Base-by-base conservation (phyloP, 805 yeast species). In the Hanseniaspora clermontiae region DNA sequence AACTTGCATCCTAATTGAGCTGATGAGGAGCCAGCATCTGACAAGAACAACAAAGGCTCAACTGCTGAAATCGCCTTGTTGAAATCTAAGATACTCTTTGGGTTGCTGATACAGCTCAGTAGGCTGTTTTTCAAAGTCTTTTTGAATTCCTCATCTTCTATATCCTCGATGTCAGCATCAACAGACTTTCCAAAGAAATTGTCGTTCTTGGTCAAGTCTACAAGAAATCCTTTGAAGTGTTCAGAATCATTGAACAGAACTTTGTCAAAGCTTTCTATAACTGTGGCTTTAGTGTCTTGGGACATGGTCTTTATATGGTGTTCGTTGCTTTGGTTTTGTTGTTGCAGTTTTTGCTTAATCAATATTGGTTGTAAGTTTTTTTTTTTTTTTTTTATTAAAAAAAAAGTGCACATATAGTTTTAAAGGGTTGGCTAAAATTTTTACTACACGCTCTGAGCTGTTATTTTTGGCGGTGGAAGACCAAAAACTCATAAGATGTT, bases 231-330 rank as follows among this genome's bases (percentile, higher is more conserved):
- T 38, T 51, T 45, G 39, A 51, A 51, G 32, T 51, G 55, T 29
- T 51, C 50, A 4, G 55, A 51, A 17, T 51, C 55, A 17, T 51
- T n/a, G 32, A 51, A 51, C 17, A 51, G 14, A n/a, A 51, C 50
- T 19, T 37, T 43, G 9, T 51, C 55, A 45, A 51, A 51, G 31
- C 17, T 37, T 17, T 37, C 15, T 8, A 51, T 45, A 9, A 51
- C 55, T 17, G 55, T 51, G 5, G 45, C 17, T 43, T 51, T 45
- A n/a, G n/a, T 38, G 24, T 38, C 29, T 36, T n/a, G 9, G 2
- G 47, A 24, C 43, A 48, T 36, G 20, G 6, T 47, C 10, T 19
- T 19, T 34, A 11, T 36, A 1, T 14, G 10, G 38, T 20, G 29
- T 34, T 12, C 19, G n/a, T 31, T 19, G 9, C 17, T 10, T 46